A percentile compares a stretch with the other conserved stretches of the same genome.
Conservation (phyloP, 768 basidiomycete genomes). For the Termitomyces bulborhizus region DNA sequence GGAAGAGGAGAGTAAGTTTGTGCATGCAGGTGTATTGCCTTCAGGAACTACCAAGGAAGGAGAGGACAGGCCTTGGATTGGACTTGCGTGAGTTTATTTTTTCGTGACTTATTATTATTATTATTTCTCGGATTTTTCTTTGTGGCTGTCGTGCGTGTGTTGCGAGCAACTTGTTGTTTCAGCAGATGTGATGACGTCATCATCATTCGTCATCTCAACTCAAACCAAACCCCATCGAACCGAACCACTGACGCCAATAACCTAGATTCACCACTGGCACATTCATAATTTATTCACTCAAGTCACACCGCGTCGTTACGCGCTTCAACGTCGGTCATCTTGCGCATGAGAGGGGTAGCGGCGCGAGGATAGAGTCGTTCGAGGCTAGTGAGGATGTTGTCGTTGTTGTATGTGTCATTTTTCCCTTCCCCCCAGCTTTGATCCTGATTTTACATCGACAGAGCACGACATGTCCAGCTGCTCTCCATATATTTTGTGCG, state of each 20-base stretch:
- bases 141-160: too few relatives aligned
- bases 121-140: too few relatives aligned
- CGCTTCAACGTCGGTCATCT: slow-evolving; percentile 26
- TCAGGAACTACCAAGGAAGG: slow-evolving; percentile 11
- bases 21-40: slow-evolving; percentile 37
- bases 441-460: slow-evolving; percentile 16
- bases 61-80: slow-evolving; percentile 24
- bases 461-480: slow-evolving; percentile 52
- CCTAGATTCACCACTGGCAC: slow-evolving; percentile 13
- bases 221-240: too few relatives aligned
- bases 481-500: slow-evolving; percentile 52
- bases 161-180: too few relatives aligned
- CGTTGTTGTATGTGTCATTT: slow-evolving; percentile 49
- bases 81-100: slow-evolving; percentile 22
- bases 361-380: slow-evolving; percentile 28
- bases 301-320: slow-evolving; percentile 43
- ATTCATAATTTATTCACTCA: slow-evolving; percentile 10
- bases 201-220: too few relatives aligned
- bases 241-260: slow-evolving; percentile 4
- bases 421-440: neutral
- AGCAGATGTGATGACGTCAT: neutral
- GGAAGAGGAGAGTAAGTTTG: slow-evolving; percentile 6
- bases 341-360: neutral
- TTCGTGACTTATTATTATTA: neutral
- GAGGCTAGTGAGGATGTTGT: slow-evolving; percentile 42